These are phyloP conservation scores for Aspergillus calidoustus DNA, from an alignment of 2,329 filamentous ascomycete genomes.

Conservation along the genomic window DNA sequence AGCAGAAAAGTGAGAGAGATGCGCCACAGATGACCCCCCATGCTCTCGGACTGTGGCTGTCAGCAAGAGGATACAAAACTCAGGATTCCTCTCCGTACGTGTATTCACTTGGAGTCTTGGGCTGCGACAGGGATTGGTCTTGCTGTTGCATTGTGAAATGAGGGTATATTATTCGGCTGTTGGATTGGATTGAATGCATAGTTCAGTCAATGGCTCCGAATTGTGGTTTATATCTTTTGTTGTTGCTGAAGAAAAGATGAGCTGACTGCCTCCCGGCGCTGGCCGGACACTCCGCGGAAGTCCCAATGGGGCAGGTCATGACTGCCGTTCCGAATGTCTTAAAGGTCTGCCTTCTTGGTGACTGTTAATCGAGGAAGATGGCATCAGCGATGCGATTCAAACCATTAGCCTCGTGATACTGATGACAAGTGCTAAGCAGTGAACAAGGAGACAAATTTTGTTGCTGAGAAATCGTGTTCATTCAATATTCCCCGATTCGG, in stretches of 20 bases:
- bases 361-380: too few relatives aligned
- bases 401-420: too few relatives aligned
- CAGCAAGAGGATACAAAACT: neutral
- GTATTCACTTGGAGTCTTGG: constrained; percentile 27
- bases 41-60: constrained; percentile 27
- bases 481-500: neutral
- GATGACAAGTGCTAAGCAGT: neutral
- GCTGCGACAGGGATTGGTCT: neutral
- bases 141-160: neutral
- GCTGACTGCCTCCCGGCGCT: too few relatives aligned
- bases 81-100: constrained; percentile 23
- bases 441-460: too few relatives aligned
- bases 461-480: too few relatives aligned
- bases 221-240: neutral
- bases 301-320: constrained; percentile 14
- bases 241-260: too few relatives aligned
- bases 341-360: too few relatives aligned
- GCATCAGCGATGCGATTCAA: too few relatives aligned
- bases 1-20: constrained; percentile 39
- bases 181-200: neutral
- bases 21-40: constrained; percentile 37
- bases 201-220: too few relatives aligned
- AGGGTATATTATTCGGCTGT: neutral
- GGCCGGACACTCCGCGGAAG: constrained; percentile 23
- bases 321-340: too few relatives aligned